Percentiles rank a stretch among this genome's conserved stretches.
phyloP scores from a whole-genome alignment of 345 rosid genomes.

The Cardamine occulta region DNA sequence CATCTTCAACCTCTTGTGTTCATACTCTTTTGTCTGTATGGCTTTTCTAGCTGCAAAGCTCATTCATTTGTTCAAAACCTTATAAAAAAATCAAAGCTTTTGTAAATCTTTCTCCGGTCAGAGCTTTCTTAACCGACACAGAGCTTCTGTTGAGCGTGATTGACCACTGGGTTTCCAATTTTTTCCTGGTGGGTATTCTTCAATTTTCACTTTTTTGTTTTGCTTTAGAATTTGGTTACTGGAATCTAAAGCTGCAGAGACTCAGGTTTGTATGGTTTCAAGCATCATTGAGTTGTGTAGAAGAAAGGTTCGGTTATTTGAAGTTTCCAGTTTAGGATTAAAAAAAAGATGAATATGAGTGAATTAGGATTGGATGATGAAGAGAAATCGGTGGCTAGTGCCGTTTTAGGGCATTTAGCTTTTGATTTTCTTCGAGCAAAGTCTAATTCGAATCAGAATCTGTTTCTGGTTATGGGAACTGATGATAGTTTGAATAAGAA shows the following conservation, averaged over 20 bases:
- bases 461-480: constrained; percentile 59
- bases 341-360: constrained; percentile 58
- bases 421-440: constrained; percentile 72
- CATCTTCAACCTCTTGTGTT: constrained; percentile 30
- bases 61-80: not conserved
- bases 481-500: constrained; percentile 81
- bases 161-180: not conserved
- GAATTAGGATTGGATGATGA: constrained; percentile 75
- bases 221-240: too few relatives aligned
- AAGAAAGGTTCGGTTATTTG: constrained; percentile 14
- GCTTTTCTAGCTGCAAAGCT: not conserved
- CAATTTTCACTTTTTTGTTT: not conserved
- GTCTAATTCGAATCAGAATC: constrained; percentile 67
- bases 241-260: constrained; percentile 25
- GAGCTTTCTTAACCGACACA: not conserved
- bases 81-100: constrained; percentile 13
- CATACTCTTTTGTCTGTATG: constrained; percentile 21
- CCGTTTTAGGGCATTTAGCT: constrained; percentile 82
- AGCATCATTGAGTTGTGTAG: constrained; percentile 23
- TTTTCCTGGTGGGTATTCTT: constrained; percentile 18
- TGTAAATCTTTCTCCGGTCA: constrained; percentile 17
- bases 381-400: constrained; percentile 64
- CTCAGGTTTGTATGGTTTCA: constrained; percentile 34
- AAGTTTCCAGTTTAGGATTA: constrained; percentile 24
- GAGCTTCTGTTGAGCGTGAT: constrained; percentile 10